These are phyloP conservation scores for Phlebopus sp. DNA, from an alignment of 1,284 basidiomycete species.

Conservation along the genomic window DNA sequence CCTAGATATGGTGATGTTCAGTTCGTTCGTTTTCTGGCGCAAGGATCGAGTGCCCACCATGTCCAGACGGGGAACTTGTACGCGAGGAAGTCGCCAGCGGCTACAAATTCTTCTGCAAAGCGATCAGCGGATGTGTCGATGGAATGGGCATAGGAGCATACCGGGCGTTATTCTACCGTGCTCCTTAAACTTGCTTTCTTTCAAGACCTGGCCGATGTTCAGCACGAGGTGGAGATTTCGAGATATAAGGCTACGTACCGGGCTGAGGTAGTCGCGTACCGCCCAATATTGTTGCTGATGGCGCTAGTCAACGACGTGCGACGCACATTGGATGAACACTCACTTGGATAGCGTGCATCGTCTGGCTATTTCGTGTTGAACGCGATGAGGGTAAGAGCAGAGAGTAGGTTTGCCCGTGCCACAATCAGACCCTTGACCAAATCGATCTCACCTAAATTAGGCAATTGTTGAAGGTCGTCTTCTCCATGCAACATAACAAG, in stretches of 20 bases:
- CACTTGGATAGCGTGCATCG: conserved; percentile 74
- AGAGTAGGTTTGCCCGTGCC: conserved; percentile 15
- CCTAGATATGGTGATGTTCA: conserved; percentile 45
- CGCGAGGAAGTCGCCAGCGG: conserved; percentile 89
- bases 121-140: conserved; percentile 16
- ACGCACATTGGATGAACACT: conserved; percentile 9
- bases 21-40: not conserved
- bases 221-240: conserved; percentile 27
- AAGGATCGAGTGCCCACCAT: conserved; percentile 56
- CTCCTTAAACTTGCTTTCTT: conserved; percentile 99
- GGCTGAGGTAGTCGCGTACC: conserved; percentile 94
- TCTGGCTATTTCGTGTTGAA: conserved; percentile 11
- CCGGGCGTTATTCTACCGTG: conserved; percentile 95
- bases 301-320: conserved; percentile 9
- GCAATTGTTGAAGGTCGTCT: conserved; percentile 26
- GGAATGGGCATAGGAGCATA: conserved; percentile 38
- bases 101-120: conserved; percentile 86
- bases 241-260: conserved; percentile 52
- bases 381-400: conserved; percentile 17
- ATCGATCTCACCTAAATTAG: conserved; percentile 35
- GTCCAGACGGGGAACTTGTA: conserved; percentile 97
- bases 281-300: conserved; percentile 87
- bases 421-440: conserved; percentile 31
- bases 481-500: no score
- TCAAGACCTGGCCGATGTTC: conserved; percentile 69